Percentiles rank a stretch among this genome's conserved stretches.
Evolutionary conservation across 1,139 yeast species (phyloP).

Genomic region (Taphrina communis): DNA sequence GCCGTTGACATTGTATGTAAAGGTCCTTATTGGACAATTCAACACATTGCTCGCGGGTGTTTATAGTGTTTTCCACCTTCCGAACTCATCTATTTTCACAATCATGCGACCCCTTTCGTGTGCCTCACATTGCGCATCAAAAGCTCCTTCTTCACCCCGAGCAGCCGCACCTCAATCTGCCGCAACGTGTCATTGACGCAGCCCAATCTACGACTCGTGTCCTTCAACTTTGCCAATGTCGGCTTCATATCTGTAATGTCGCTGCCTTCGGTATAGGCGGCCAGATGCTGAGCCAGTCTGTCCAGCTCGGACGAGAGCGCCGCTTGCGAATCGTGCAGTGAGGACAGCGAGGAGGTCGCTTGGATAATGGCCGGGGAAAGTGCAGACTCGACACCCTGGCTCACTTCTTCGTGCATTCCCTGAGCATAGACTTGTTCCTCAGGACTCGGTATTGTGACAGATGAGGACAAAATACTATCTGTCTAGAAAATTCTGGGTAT

Average conservation of each 20-base stretch:
- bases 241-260: slow-evolving; percentile 11
- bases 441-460: no score
- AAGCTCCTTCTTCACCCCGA: slow-evolving; percentile 25
- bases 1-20: no score
- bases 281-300: neutral
- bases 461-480: no score
- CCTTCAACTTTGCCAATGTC: slow-evolving; percentile 10
- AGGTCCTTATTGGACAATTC: no score
- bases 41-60: no score
- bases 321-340: slow-evolving; percentile 20
- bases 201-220: slow-evolving; percentile 1
- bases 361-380: slow-evolving; percentile 7
- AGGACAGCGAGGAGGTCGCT: slow-evolving; percentile 10
- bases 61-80: neutral
- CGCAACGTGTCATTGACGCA: slow-evolving; percentile 12
- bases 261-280: slow-evolving; percentile 3
- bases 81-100: no score
- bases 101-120: neutral
- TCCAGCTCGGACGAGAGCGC: slow-evolving; percentile 8
- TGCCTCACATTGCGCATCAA: slow-evolving; percentile 5
- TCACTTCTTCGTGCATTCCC: slow-evolving; percentile 16
- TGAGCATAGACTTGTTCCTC: neutral
- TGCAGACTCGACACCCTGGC: slow-evolving; percentile 14
- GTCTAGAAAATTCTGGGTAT: no score
- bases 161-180: slow-evolving; percentile 8